Base-by-base conservation (phyloP, 441 rosid genomes). In the Erysimum cheiri region DNA sequence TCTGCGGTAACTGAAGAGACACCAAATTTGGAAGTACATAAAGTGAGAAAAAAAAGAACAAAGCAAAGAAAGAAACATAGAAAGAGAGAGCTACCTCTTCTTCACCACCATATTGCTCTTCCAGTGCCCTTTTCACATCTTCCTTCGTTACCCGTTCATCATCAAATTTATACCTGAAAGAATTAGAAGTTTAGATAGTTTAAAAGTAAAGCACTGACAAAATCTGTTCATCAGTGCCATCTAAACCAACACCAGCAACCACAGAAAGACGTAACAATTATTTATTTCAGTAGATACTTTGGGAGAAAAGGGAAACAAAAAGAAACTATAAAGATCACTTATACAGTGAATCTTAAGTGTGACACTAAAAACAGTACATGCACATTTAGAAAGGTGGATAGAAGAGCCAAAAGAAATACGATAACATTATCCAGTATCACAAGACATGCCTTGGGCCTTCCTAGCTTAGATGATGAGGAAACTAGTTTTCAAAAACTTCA, bases 81-180 rank as follows among this genome's bases (percentile, higher is more conserved):
- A 15, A 54, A 62, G 36, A 17, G 76, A 75, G 61, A 33, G 10
- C 39, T 81, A 94, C 99, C 96, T 94, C 98, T 80, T 92, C 98
- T 80, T 91, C 98, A 35, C 98, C 98, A 64, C 98, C 98, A 83
- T 94, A 94, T 78, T 94, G 99, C 76, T 92, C 98, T 73, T 94
- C 98, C 72, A 94, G 81, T 64, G 97, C 97, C 78, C 92, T 90
- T 80, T 88, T 90, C 72, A 79, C 71, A 73, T 90, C 97, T 85
- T 94, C 98, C 80, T 92, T 94, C 10, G 99, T 94, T 68, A 94
- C 98, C 43, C 99, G 85, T 75, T 94, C 98, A 83, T 94, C 99
- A 63, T 94, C 99, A 80, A 94, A 94, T 71, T 92, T 94, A 77
- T 80, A 92, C 99, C 99, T 94, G 61, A 47, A 54, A 62, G 57